Conservation (phyloP, 116 monocot genomes). For the Papilionanthe hybrid region DNA sequence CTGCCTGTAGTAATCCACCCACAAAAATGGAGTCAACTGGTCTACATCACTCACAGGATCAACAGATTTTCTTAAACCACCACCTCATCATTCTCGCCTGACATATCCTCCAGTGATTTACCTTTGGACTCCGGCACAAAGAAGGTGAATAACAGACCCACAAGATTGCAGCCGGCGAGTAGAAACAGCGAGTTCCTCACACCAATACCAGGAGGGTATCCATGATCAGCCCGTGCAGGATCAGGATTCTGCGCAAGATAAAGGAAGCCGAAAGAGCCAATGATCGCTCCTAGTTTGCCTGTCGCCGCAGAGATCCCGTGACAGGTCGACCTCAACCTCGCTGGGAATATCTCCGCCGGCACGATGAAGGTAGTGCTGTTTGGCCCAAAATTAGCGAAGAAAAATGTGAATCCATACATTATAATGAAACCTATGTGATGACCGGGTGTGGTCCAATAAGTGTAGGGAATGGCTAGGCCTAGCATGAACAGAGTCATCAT, state of each 20-base stretch:
- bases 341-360: slow-evolving; percentile 18
- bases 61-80: neutral
- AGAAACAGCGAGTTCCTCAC: slow-evolving; percentile 17
- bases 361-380: slow-evolving; percentile 18
- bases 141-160: slow-evolving; percentile 5
- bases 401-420: slow-evolving; percentile 17
- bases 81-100: slow-evolving; percentile 10
- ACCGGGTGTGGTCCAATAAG: slow-evolving; percentile 9
- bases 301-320: slow-evolving; percentile 15
- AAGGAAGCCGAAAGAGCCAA: slow-evolving; percentile 15
- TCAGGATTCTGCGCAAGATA: slow-evolving; percentile 13
- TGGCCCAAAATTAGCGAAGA: slow-evolving; percentile 18
- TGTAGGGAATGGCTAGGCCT: slow-evolving; percentile 14
- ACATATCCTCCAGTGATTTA: slow-evolving; percentile 15
- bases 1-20: no score
- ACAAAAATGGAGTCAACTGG: no score
- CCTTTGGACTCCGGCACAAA: slow-evolving; percentile 18
- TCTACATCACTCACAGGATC: no score
- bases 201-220: slow-evolving; percentile 11
- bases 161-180: slow-evolving; percentile 10
- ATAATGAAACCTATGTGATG: slow-evolving; percentile 18
- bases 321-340: slow-evolving; percentile 16
- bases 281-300: slow-evolving; percentile 14
- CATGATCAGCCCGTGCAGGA: slow-evolving; percentile 10
- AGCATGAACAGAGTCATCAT: slow-evolving; percentile 23